phyloP scores from a whole-genome alignment of 2,329 filamentous ascomycete genomes.

The Didymella glomerata region DNA sequence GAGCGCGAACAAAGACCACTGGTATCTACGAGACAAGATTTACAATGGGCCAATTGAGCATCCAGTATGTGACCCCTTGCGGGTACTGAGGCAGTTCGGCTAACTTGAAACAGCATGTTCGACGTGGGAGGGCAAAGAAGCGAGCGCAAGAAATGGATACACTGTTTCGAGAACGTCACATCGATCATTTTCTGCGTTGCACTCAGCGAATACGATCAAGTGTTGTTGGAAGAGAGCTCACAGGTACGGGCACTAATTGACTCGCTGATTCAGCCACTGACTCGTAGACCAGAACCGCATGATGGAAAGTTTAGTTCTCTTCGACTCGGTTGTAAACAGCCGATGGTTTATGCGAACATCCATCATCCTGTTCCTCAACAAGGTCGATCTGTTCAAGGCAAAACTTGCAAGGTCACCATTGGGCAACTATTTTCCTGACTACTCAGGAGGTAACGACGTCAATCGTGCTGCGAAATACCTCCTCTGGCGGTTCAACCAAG shows the following conservation, averaged over 20 bases:
- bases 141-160: constrained; percentile 99
- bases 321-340: constrained; percentile 98
- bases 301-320: constrained; percentile 97
- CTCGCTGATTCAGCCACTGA: constrained; percentile 31
- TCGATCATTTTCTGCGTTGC: constrained; percentile 99
- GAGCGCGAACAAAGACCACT: constrained; percentile 96
- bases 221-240: constrained; percentile 93
- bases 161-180: constrained; percentile 99
- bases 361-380: constrained; percentile 98
- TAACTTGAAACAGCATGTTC: constrained; percentile 80
- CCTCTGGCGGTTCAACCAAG: constrained; percentile 98
- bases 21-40: constrained; percentile 99
- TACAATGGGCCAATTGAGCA: constrained; percentile 97
- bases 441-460: constrained; percentile 96
- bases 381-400: constrained; percentile 97
- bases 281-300: constrained; percentile 80
- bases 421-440: constrained; percentile 96
- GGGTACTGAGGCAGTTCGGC: constrained; percentile 34
- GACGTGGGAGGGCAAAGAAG: constrained; percentile 97
- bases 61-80: constrained; percentile 75
- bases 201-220: constrained; percentile 97
- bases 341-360: constrained; percentile 99
- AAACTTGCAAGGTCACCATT: constrained; percentile 90
- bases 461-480: constrained; percentile 98
- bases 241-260: constrained; percentile 69